Base-by-base conservation (phyloP, 805 yeast genomes). In the Clavispora vitiphila region DNA sequence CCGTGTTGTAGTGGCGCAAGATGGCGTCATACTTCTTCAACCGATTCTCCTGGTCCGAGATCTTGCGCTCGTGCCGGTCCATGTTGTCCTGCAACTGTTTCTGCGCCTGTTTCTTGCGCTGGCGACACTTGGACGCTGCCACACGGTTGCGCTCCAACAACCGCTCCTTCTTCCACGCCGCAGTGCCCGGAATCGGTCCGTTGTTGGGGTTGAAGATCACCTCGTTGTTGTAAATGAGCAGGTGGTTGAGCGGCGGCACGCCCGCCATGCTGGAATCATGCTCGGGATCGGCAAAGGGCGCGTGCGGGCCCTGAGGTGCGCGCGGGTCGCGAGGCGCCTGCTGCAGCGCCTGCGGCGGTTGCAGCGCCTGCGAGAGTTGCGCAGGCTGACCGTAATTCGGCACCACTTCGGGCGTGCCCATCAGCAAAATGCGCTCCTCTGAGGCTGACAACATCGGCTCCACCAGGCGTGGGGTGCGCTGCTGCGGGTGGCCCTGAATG, bases 101-200 rank as follows among this genome's bases (percentile, higher is more conserved):
- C 53, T 83, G 91, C 1, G 86, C 81, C 40, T 80, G 77, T 52
- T 81, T 81, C 60, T 80, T 80, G 31, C 85, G 65, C 52, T 80
- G 83, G 49, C 86, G 69, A 62, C 86, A 80, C 53, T 79, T 80
- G 23, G 79, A 74, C 1, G 86, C 86, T 0, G 86, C 86, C n/a
- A 80, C 67, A 46, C 86, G 61, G 53, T 80, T 80, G 41, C 86
- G 61, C 52, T 80, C 85, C 42, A 80, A 58, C 15, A 80, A 54
- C 36, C 85, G 59, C 21, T 80, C 83, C 46, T 65, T 83, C 76
- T 64, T 86, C 96, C 69, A 86, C 61, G 65, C 86, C 42, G 76
- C 76, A 14, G 71, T 77, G 41, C 86, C 86, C 1, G 84, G 84
- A 18, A 76, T 70, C 1, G 81, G 78, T 5, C 79, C 79, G 42